Conservation (phyloP, 306 rosid genomes). For the Cercis canadensis region DNA sequence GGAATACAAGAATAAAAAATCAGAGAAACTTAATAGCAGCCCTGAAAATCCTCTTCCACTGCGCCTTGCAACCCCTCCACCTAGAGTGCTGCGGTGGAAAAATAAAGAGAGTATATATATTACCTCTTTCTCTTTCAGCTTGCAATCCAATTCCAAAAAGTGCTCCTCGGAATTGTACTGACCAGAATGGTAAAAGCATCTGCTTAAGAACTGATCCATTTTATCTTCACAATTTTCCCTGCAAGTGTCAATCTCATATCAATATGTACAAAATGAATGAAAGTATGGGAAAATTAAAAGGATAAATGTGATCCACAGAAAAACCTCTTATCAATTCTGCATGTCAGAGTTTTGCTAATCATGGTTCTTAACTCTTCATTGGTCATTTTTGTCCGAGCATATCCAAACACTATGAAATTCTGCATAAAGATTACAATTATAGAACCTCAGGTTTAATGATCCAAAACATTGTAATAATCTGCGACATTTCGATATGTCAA, state of each 20-base stretch:
- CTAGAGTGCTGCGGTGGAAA: background rate
- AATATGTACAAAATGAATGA: slow-evolving; percentile 25
- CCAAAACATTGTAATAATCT: slow-evolving; percentile 26
- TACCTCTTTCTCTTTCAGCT: slow-evolving; percentile 87
- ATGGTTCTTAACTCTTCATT: slow-evolving; percentile 78
- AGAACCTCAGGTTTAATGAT: slow-evolving; percentile 24
- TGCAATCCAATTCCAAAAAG: slow-evolving; percentile 66
- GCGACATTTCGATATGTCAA: background rate
- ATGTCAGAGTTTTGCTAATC: slow-evolving; percentile 83
- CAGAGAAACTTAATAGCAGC: background rate
- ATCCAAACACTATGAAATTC: slow-evolving; percentile 83
- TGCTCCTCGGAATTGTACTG: slow-evolving; percentile 77
- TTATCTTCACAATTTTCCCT: slow-evolving; percentile 92
- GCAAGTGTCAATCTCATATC: slow-evolving; percentile 35
- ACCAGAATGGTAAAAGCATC: slow-evolving; percentile 96
- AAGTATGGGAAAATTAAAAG: background rate
- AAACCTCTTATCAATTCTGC: slow-evolving; percentile 94
- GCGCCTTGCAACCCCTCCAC: background rate
- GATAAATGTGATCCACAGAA: background rate
- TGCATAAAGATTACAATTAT: slow-evolving; percentile 45
- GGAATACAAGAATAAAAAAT: background rate
- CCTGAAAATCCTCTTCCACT: no score
- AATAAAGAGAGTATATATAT: slow-evolving; percentile 14
- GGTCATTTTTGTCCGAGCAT: slow-evolving; percentile 84
- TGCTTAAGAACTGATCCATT: slow-evolving; percentile 80